phyloP scores from a whole-genome alignment of 2,329 filamentous ascomycete genomes.

The Colletotrichum kahawae region DNA sequence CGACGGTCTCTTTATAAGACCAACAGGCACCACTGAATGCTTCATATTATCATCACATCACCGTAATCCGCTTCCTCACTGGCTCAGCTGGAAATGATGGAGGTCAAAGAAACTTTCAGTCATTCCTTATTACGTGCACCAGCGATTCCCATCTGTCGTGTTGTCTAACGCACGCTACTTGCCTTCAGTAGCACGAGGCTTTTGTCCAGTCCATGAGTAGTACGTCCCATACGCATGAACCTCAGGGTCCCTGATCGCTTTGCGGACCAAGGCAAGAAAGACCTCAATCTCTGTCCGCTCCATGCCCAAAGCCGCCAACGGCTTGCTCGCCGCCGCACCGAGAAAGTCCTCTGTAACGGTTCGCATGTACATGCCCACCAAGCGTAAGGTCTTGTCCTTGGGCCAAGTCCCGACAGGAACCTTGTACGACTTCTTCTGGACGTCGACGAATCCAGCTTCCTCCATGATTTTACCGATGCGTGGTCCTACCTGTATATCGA shows the following conservation, averaged over 20 bases:
- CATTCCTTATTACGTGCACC: too few relatives aligned
- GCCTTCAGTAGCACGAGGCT: not conserved
- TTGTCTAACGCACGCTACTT: not conserved
- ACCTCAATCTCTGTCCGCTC: conserved; percentile 25
- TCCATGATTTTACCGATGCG: conserved; percentile 19
- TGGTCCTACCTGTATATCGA: not conserved
- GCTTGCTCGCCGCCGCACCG: not conserved
- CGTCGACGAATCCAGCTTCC: conserved; percentile 27
- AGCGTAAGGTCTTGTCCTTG: conserved; percentile 41
- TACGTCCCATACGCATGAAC: conserved; percentile 49
- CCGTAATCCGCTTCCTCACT: too few relatives aligned
- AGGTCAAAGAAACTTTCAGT: too few relatives aligned
- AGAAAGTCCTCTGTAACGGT: not conserved
- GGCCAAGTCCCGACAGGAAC: conserved; percentile 20
- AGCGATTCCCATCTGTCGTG: not conserved
- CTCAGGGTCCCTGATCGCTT: conserved; percentile 35
- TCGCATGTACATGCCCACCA: not conserved
- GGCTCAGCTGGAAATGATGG: too few relatives aligned
- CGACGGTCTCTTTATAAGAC: not conserved
- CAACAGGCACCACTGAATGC: too few relatives aligned
- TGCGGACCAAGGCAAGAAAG: conserved; percentile 35
- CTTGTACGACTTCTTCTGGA: conserved; percentile 7
- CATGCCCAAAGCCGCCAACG: not conserved
- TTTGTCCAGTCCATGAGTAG: conserved; percentile 25
- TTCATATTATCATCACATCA: too few relatives aligned